phyloP scores from a whole-genome alignment of 345 rosid genomes.

The Adansonia digitata region DNA sequence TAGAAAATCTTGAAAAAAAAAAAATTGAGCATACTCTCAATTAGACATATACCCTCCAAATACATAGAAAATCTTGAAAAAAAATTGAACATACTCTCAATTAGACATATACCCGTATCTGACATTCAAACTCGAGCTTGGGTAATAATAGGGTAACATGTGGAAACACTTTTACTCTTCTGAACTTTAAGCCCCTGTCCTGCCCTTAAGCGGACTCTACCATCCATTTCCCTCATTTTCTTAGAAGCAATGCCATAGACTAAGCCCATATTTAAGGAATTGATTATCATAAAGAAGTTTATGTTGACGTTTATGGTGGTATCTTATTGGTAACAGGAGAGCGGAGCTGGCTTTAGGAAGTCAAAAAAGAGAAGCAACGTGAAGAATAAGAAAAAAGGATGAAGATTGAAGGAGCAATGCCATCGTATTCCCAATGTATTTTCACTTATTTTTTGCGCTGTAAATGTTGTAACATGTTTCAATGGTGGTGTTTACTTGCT shows the following conservation, averaged over 20 bases:
- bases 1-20: no score
- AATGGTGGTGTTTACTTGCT: background rate
- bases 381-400: conserved; percentile 31
- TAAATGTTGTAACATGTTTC: conserved; percentile 12
- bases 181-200: background rate
- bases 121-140: no score
- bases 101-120: no score
- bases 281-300: background rate
- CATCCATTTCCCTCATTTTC: background rate
- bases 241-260: background rate
- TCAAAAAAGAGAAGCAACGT: conserved; percentile 35
- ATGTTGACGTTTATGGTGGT: conserved; percentile 3
- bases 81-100: no score
- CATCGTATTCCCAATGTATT: background rate
- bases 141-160: no score
- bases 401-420: background rate
- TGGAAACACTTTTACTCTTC: background rate
- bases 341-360: conserved; percentile 37
- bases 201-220: background rate
- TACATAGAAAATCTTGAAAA: no score
- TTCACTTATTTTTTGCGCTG: background rate
- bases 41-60: no score
- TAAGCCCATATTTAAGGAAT: background rate
- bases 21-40: no score
- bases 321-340: conserved; percentile 40